These are phyloP conservation scores for Prunus persica DNA, from an alignment of 306 rosid species.

Conservation along the genomic window DNA sequence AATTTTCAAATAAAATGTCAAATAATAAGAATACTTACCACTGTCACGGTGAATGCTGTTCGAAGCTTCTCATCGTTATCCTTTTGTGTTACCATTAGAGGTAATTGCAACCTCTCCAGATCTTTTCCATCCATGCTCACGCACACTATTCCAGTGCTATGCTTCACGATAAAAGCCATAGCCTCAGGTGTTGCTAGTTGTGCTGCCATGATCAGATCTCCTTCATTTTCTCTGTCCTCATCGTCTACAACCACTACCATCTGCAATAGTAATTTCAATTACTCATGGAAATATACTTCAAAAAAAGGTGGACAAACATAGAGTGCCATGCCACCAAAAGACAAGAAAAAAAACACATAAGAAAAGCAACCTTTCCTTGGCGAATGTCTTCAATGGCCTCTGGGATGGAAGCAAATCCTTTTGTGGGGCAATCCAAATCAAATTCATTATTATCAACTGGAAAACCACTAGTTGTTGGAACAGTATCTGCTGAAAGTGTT, in stretches of 20 bases:
- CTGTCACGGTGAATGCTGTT: slow-evolving; percentile 81
- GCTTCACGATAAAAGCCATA: slow-evolving; percentile 88
- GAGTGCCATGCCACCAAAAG: background rate
- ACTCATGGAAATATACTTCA: slow-evolving; percentile 5
- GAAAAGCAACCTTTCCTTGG: slow-evolving; percentile 66
- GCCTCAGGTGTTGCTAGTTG: slow-evolving; percentile 76
- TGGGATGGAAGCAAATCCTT: slow-evolving; percentile 71
- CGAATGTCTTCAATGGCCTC: slow-evolving; percentile 86
- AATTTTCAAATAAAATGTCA: background rate
- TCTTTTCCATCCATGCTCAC: slow-evolving; percentile 81
- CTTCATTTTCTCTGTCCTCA: slow-evolving; percentile 90
- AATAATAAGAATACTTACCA: slow-evolving; percentile 48
- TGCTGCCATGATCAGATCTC: slow-evolving; percentile 92
- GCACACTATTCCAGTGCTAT: slow-evolving; percentile 82
- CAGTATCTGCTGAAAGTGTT: slow-evolving; percentile 30
- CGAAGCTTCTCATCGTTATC: slow-evolving; percentile 69
- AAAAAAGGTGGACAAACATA: background rate
- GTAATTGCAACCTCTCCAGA: slow-evolving; percentile 74
- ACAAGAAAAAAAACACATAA: slow-evolving; percentile 1
- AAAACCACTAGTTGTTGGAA: slow-evolving; percentile 17
- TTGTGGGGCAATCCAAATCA: slow-evolving; percentile 60
- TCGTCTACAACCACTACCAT: slow-evolving; percentile 86
- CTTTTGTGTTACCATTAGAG: slow-evolving; percentile 73
- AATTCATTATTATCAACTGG: slow-evolving; percentile 30
- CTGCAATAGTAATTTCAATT: slow-evolving; percentile 36